Base-by-base conservation (phyloP, 352 stramenopile genomes). In the Lagenidium sp. region DNA sequence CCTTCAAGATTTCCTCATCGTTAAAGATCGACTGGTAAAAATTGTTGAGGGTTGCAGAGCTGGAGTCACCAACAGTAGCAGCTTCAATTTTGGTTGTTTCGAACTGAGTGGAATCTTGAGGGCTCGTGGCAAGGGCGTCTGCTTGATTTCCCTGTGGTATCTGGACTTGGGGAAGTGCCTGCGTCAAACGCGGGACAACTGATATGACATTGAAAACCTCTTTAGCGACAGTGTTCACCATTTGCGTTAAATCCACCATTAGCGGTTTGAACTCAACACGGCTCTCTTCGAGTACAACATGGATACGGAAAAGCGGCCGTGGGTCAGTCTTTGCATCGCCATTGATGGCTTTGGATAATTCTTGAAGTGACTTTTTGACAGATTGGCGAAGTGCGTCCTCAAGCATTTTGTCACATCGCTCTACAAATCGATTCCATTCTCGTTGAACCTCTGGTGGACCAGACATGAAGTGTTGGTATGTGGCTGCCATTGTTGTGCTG, bases 11-110 rank as follows among this genome's bases (percentile, higher is more conserved):
- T 44, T 98, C 94, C 58, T 97, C 85, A 47, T 98, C 91, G 37
- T 97, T 96, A 48, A 90, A 96, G 42, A 97, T 96, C n/a, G 80
- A 91, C 41, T 96, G 77, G 50, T 95, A 97, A 41, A 96, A 97
- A 25, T 81, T 89, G 57, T 65, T 89, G 20, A 55, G 42, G 1
- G 40, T 15, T 13, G 15, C 28, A 13, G 28, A 8, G 8, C 8
- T 32, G 15, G 28, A 32, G 23, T 30, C 49, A 20, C 36, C 32
- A 18, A 29, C 46, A 0, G 20, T 18, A 13, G 36, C 21, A 12
- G 10, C 25, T 18, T 37, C 13, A 22, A 15, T n/a, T 36, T 13
- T 24, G 6, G 50, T 29, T 22, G 31, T 24, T 29, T 38, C 5
- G 16, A 20, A 20, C 15, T 22, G 8, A 41, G n/a, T 25, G 1